These are phyloP conservation scores for Chlorokybus atmophyticus DNA, from an alignment of 139 green algal genomes.

Conservation along the genomic window DNA sequence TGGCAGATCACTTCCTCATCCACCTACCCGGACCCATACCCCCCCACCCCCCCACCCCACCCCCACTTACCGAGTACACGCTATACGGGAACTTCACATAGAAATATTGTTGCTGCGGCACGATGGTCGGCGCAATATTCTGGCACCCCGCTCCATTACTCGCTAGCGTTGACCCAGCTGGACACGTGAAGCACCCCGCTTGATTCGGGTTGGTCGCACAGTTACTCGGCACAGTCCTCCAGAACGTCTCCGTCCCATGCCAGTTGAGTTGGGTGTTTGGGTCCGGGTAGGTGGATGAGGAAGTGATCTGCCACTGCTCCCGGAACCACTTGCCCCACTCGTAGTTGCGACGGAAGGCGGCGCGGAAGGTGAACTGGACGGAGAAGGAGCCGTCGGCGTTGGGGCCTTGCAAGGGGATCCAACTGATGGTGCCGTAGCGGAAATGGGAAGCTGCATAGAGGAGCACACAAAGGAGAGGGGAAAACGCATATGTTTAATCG, in stretches of 20 bases:
- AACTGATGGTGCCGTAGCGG: conserved; percentile 18
- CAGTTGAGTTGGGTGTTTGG: neutral
- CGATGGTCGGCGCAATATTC: no score
- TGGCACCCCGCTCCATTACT: no score
- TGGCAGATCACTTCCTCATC: no score
- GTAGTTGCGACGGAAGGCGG: conserved; percentile 19
- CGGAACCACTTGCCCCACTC: conserved; percentile 6
- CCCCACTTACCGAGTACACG: no score
- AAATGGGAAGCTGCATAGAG: conserved; percentile 13
- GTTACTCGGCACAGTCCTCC: no score
- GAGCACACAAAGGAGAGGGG: no score
- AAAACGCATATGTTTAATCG: no score
- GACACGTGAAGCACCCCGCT: neutral
- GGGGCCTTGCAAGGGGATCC: conserved; percentile 1
- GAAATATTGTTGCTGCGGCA: no score
- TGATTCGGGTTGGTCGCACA: no score
- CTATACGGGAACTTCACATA: no score
- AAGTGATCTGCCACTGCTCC: conserved; percentile 18
- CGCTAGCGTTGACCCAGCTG: no score
- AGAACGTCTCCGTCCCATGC: conserved; percentile 4
- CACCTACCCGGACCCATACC: neutral
- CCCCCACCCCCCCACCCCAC: no score
- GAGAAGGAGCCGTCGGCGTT: neutral
- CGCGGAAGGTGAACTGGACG: conserved; percentile 16
- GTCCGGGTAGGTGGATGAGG: neutral